These are phyloP conservation scores for Neurospora sp. DNA, from an alignment of 495 filamentous ascomycete species.

Conservation along the genomic window DNA sequence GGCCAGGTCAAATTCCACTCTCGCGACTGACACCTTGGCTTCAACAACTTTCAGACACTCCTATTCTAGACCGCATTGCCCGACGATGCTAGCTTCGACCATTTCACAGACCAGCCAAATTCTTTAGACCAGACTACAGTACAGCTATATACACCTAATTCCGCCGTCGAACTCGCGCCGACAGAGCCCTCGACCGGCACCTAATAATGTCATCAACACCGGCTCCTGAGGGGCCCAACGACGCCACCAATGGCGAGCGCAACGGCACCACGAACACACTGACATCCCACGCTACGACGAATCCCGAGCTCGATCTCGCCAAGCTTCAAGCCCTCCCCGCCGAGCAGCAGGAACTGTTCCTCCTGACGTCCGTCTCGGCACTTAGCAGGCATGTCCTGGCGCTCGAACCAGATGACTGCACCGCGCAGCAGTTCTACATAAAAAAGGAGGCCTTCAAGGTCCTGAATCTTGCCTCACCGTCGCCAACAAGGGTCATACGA, in stretches of 20 bases:
- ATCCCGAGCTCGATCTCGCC: conserved; percentile 68
- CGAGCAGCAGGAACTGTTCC: conserved; percentile 91
- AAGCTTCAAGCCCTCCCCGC: conserved; percentile 85
- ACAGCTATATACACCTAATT: not conserved
- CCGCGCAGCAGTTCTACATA: conserved; percentile 76
- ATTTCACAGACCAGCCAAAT: not conserved
- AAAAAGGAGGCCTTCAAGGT: conserved; percentile 89
- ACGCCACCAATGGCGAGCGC: conserved; percentile 13
- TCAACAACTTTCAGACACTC: not conserved
- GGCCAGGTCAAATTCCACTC: not conserved
- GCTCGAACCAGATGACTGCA: conserved; percentile 67
- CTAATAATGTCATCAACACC: conserved; percentile 8
- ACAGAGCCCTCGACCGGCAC: not conserved
- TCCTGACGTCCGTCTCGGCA: conserved; percentile 79
- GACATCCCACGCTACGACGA: conserved; percentile 26
- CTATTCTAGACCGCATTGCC: not conserved
- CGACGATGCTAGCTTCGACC: not conserved
- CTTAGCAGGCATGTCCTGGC: conserved; percentile 70
- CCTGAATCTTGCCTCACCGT: conserved; percentile 73
- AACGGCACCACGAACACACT: conserved; percentile 8
- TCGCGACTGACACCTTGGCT: not conserved
- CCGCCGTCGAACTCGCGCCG: not conserved
- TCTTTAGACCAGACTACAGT: not conserved
- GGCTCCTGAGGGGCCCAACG: conserved; percentile 14
- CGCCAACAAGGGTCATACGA: conserved; percentile 79